phyloP scores from a whole-genome alignment of 2,329 filamentous ascomycete species.

The Cordyceps militaris region DNA sequence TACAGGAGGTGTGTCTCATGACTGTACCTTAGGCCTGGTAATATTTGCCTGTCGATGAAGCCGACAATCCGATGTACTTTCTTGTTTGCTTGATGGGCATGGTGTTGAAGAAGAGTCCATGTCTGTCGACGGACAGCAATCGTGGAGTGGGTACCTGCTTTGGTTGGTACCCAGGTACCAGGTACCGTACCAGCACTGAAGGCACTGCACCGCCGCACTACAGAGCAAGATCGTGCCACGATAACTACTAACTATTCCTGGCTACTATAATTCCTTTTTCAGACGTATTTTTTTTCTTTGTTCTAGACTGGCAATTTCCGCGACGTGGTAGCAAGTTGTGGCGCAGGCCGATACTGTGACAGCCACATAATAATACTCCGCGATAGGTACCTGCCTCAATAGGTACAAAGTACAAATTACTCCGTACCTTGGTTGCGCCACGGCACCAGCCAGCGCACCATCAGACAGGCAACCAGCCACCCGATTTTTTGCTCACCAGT shows the following conservation, averaged over 20 bases:
- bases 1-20: not conserved
- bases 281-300: not conserved
- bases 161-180: not conserved
- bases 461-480: slow-evolving; percentile 7
- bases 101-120: not conserved
- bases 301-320: not conserved
- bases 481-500: slow-evolving; percentile 11
- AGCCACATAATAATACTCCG: not conserved
- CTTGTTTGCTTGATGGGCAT: not conserved
- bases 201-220: too few relatives aligned
- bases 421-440: too few relatives aligned
- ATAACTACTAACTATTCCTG: too few relatives aligned
- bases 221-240: too few relatives aligned
- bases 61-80: too few relatives aligned
- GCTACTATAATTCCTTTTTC: too few relatives aligned
- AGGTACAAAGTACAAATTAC: too few relatives aligned
- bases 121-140: not conserved
- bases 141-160: too few relatives aligned
- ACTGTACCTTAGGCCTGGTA: too few relatives aligned
- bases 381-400: not conserved
- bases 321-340: not conserved
- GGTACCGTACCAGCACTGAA: not conserved
- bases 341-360: not conserved
- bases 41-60: too few relatives aligned
- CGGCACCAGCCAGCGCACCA: not conserved